These are phyloP conservation scores for Tribonema minus DNA, from an alignment of 108 stramenopile genomes.

Conservation along the genomic window DNA sequence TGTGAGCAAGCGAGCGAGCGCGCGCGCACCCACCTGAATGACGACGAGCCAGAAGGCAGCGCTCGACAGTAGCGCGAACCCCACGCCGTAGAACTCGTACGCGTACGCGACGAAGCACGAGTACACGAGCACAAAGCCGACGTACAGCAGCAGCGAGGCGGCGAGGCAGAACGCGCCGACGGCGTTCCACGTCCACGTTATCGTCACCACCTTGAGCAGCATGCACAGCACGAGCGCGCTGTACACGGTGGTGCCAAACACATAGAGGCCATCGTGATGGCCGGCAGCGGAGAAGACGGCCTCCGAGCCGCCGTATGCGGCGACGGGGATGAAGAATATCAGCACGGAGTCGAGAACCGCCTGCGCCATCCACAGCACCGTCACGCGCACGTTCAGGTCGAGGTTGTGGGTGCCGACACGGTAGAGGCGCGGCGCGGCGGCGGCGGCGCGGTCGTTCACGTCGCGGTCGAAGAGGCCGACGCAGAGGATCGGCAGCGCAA, in stretches of 20 bases:
- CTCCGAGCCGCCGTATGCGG: neutral
- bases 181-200: constrained; percentile 34
- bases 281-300: constrained; percentile 23
- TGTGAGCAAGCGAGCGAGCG: too few species aligned
- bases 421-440: constrained; percentile 1
- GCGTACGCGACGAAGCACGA: neutral
- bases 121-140: constrained; percentile 28
- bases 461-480: constrained; percentile 38
- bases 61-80: constrained; percentile 6
- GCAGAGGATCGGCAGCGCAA: constrained; percentile 41
- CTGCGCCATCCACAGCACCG: constrained; percentile 19
- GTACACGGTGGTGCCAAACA: constrained; percentile 46
- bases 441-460: neutral
- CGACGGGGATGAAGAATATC: constrained; percentile 19
- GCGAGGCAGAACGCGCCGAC: constrained; percentile 19
- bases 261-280: constrained; percentile 24
- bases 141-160: constrained; percentile 22
- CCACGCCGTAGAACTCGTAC: constrained; percentile 41
- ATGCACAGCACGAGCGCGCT: constrained; percentile 18
- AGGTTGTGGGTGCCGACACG: constrained; percentile 12
- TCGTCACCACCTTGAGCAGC: constrained; percentile 30
- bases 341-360: constrained; percentile 29
- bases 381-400: constrained; percentile 27
- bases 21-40: constrained; percentile 11
- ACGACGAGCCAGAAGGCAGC: constrained; percentile 26